Base-by-base conservation (phyloP, 768 basidiomycete species). In the Melanogaster broomeanus region DNA sequence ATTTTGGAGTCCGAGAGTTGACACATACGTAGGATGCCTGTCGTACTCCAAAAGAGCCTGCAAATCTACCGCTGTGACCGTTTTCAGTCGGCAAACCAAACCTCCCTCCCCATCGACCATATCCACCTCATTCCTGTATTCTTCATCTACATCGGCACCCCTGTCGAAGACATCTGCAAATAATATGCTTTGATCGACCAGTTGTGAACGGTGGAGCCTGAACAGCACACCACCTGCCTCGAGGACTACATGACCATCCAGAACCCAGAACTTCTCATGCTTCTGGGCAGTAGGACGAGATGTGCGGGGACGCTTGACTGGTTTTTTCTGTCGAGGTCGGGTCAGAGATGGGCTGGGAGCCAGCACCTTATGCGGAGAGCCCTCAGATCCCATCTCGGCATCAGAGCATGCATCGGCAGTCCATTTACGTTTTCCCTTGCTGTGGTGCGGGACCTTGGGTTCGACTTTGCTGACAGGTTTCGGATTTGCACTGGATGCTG, bases 181-280 rank as follows among this genome's bases (percentile, higher is more conserved):
- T 59, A 66, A 76, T 8, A 45, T 51, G 3, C 71, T 72, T 12
- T 69, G 55, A 30, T 52, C 57, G 12, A 60, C 51, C 6, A 77
- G 65, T n/a, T 60, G 62, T 45, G 69, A 71, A 16, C 68, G 60
- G n/a, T 74, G 69, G 15, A 77, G 53, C 18, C 60, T 62, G 57
- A 75, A 76, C 30, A 69, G 59, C 4, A 61, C 65, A 18, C 63
- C 57, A n/a, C 64, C 55, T n/a, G 72, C 52, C 40, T 72, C 65
- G 9, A 78, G 42, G 33, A 73, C 61, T 2, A 72, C 59, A 8
- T 65, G 65, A 1, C 72, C 74, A 48, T 73, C 72, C 19, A 63
- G 60, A 22, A 68, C 56, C 74, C 74, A 75, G 43, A 71, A 63
- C 16, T 51, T 31, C 35, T 58, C 38, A 45, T 58, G 52, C 52